Evolutionary conservation across 2,329 filamentous ascomycete species (phyloP).

Genomic region (Cercospora berteroae): DNA sequence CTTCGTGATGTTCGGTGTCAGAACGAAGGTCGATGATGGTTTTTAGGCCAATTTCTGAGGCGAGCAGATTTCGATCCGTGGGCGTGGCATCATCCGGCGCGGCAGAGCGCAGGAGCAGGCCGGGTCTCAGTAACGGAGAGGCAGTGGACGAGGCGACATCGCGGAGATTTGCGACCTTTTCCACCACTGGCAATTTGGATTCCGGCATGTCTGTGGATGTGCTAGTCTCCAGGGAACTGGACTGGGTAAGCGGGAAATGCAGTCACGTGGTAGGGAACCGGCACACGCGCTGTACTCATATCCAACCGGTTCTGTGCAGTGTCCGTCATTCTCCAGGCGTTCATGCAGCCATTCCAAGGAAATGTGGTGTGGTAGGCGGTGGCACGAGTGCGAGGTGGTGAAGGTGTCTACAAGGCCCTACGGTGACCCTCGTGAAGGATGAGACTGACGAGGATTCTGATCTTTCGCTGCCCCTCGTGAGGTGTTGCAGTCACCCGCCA

Average conservation of each 20-base stretch:
- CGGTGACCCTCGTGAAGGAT: not conserved
- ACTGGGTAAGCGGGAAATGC: too few species aligned
- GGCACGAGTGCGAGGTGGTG: not conserved
- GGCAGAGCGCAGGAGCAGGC: conserved; percentile 32
- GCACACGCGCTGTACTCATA: not conserved
- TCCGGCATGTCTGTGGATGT: not conserved
- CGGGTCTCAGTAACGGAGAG: conserved; percentile 39
- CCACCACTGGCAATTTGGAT: conserved; percentile 38
- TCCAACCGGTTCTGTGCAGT: not conserved
- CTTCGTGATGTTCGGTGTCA: conserved; percentile 51
- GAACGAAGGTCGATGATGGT: conserved; percentile 79
- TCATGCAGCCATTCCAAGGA: not conserved
- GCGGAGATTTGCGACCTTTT: conserved; percentile 70
- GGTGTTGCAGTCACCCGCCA: not conserved
- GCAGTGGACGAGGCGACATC: conserved; percentile 67
- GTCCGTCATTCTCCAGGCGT: not conserved
- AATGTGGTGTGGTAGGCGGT: not conserved
- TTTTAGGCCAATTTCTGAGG: conserved; percentile 61
- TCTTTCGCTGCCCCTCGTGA: not conserved
- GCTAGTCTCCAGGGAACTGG: not conserved
- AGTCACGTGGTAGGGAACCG: not conserved
- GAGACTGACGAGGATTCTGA: not conserved
- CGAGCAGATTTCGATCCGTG: conserved; percentile 60
- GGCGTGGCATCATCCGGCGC: conserved; percentile 66
- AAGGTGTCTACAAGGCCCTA: not conserved